These are phyloP conservation scores for Aspergillaceae sp. DNA, from an alignment of 2,329 filamentous ascomycete species.

Conservation along the genomic window DNA sequence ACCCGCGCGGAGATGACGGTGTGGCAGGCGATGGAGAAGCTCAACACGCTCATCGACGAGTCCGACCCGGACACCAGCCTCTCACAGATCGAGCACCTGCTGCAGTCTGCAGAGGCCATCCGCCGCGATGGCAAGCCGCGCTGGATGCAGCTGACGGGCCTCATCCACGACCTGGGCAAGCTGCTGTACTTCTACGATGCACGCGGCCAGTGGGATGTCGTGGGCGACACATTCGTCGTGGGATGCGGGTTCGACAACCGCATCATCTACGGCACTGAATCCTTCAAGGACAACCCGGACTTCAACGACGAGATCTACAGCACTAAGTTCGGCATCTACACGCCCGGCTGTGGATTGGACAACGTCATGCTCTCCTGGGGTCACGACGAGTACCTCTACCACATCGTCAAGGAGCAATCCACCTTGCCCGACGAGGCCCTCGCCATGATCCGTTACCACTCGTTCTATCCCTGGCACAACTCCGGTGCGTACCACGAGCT, in stretches of 20 bases:
- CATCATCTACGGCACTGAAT: constrained; percentile 69
- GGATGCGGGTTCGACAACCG: constrained; percentile 49
- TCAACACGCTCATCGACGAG: constrained; percentile 84
- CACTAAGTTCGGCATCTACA: constrained; percentile 72
- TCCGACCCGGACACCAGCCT: constrained; percentile 83
- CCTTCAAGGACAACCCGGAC: constrained; percentile 72
- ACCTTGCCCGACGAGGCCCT: constrained; percentile 71
- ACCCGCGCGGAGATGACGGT: constrained; percentile 69
- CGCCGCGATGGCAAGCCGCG: constrained; percentile 57
- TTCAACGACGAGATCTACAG: constrained; percentile 60
- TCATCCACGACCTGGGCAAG: constrained; percentile 42
- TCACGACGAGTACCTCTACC: constrained; percentile 51
- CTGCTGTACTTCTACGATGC: constrained; percentile 53
- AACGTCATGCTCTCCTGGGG: constrained; percentile 89
- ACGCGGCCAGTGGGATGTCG: constrained; percentile 87
- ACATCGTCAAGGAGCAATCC: constrained; percentile 74
- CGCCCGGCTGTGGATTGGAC: constrained; percentile 68
- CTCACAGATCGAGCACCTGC: constrained; percentile 79
- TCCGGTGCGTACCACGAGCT: constrained; percentile 71
- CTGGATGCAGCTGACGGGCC: constrained; percentile 42
- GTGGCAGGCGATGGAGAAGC: constrained; percentile 88
- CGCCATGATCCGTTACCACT: constrained; percentile 90
- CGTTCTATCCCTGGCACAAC: constrained; percentile 86
- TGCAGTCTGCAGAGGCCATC: constrained; percentile 84
- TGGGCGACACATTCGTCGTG: constrained; percentile 52